Percentiles rank a stretch among this genome's conserved stretches.
These are phyloP conservation scores for Gossypium thurberi DNA, from an alignment of 345 rosid genomes.

Conservation along the genomic window DNA sequence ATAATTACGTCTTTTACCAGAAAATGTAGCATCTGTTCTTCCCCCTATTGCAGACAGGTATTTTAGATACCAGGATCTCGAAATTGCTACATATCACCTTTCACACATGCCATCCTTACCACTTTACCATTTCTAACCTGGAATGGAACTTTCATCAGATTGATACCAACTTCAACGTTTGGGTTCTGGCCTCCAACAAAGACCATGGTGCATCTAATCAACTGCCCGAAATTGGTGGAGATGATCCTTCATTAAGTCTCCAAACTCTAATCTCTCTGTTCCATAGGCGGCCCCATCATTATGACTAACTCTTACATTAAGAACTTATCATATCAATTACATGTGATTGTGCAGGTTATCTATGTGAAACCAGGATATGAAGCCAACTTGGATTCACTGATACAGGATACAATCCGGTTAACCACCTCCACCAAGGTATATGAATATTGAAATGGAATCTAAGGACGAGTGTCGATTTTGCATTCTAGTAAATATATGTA, in stretches of 20 bases:
- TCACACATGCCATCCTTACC: background rate
- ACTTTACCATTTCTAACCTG: background rate
- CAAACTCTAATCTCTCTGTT: background rate
- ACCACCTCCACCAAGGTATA: constrained; percentile 48
- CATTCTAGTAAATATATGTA: background rate
- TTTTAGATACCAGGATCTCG: background rate
- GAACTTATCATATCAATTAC: background rate
- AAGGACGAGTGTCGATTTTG: background rate
- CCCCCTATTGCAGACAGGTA: constrained; percentile 60
- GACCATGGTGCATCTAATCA: constrained; percentile 20
- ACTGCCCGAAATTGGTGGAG: constrained; percentile 65
- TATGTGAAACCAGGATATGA: constrained; percentile 75
- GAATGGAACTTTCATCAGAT: constrained; percentile 36
- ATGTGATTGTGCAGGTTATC: constrained; percentile 48
- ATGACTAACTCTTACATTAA: background rate
- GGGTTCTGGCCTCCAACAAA: constrained; percentile 58
- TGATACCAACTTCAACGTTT: constrained; percentile 63
- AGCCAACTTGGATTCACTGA: constrained; percentile 71
- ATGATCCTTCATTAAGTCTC: constrained; percentile 69
- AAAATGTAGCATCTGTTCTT: constrained; percentile 62
- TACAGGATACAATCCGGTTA: constrained; percentile 70
- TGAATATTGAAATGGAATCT: background rate
- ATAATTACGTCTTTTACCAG: constrained; percentile 50
- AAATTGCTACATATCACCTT: background rate
- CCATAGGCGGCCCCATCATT: background rate